phyloP scores from a whole-genome alignment of 306 rosid genomes.

The Ceratonia siliqua region DNA sequence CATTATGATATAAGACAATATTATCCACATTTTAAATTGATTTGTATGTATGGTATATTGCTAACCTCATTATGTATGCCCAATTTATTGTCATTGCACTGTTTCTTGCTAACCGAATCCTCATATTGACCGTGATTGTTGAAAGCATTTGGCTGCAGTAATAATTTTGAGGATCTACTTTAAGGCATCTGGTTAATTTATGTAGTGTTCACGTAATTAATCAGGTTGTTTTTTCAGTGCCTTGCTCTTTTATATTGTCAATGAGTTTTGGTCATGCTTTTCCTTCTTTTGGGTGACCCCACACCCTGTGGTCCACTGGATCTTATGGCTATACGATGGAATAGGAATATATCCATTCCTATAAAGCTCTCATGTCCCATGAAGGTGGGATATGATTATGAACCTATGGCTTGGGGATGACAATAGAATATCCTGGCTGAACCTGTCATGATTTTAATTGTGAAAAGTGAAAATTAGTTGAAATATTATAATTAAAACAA shows the following conservation, averaged over 20 bases:
- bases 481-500: neutral
- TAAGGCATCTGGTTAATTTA: constrained; percentile 1
- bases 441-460: constrained; percentile 21
- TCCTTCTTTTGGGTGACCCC: neutral
- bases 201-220: neutral
- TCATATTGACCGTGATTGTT: constrained; percentile 7
- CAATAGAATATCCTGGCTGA: neutral
- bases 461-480: neutral
- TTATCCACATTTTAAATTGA: constrained; percentile 7
- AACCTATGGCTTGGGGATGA: constrained; percentile 4
- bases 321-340: neutral
- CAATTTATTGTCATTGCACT: constrained; percentile 11
- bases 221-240: neutral
- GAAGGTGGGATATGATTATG: neutral
- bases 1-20: neutral
- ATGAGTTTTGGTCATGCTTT: neutral
- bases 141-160: neutral
- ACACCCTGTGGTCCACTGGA: neutral
- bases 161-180: neutral
- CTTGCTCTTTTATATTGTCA: neutral
- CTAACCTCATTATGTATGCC: neutral
- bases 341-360: neutral
- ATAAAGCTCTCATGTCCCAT: constrained; percentile 16
- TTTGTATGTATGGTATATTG: neutral
- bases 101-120: neutral